Evolutionary conservation across 768 basidiomycete genomes (phyloP), one percentile per base, ranked within the genome.

Genomic region (Pleurotus giganteus): DNA sequence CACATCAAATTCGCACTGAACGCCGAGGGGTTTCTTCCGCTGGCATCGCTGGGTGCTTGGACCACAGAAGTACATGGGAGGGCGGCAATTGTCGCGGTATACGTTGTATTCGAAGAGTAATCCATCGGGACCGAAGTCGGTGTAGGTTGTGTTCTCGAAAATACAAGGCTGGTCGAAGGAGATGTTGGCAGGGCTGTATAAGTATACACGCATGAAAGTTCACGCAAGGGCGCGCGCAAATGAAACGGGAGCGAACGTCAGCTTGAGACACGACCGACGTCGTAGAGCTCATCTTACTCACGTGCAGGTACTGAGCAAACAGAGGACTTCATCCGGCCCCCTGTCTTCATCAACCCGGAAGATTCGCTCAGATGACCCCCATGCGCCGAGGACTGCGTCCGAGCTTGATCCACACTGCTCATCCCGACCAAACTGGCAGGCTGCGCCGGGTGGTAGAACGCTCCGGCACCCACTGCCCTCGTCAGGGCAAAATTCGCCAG

Each of bases 401-500:
- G 64, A 49, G 39, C 74, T 73, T 12, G 72, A 64, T 31, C 66
- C 67, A 54, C 79, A 82, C 59, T 83, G 80, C 39, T 80, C 84
- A 63, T 88, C 86, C 36, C 86, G 70, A 55, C 82, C 80, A 61
- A 86, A 64, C 64, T 88, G 81, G 63, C 86, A 88, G 0, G 69
- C 29, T 5, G 64, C 68, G 0, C 84, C 85, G 2, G 77, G 65
- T 1, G 63, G 54, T 0, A 74, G 65, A 42, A 79, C 66, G 4
- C 64, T 59, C 29, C 70, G 61, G 64, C 87, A 89, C 2, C 76
- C 77, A 59, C 78, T 78, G 11, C 82, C 84, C 61, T 86, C 83
- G 60, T 89, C 86, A 0, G 85, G 85, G 60, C 86, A 88, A 68
- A 84, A 88, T n/a, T 70, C 66, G 6, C 77, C 83, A 13, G 55